A percentile compares a stretch with the other conserved stretches of the same genome.
Conservation (phyloP, 257 asterid genomes). For the Orobanche coerulescens region DNA sequence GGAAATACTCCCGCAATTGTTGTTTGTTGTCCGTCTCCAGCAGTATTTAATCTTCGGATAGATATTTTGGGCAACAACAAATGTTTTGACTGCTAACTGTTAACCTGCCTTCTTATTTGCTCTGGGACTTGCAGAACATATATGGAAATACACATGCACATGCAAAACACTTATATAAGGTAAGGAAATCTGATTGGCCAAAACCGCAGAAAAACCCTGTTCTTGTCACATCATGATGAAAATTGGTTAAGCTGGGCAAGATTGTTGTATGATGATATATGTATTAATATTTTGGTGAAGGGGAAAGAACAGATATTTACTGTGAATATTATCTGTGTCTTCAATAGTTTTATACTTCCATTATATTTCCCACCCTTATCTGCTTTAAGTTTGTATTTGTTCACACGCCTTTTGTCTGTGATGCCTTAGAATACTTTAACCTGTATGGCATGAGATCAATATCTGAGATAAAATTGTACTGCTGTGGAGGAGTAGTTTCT, state of each 20-base stretch:
- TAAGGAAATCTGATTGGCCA: neutral
- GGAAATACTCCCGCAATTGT: too few species aligned
- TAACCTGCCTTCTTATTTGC: neutral
- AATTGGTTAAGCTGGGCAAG: neutral
- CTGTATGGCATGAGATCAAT: neutral
- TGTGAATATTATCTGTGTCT: neutral
- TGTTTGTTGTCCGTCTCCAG: too few species aligned
- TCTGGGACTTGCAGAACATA: neutral
- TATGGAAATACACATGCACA: neutral
- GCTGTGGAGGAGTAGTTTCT: neutral
- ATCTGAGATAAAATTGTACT: neutral
- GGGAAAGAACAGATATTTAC: neutral
- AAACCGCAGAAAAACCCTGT: neutral
- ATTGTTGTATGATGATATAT: conserved; percentile 1
- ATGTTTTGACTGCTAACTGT: neutral
- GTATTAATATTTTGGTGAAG: neutral
- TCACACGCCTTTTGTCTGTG: neutral
- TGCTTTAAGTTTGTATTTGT: neutral
- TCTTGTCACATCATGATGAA: conserved; percentile 11
- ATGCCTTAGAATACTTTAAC: neutral
- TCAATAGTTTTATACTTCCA: neutral
- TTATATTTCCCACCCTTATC: neutral
- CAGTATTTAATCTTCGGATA: too few species aligned
- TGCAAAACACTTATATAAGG: neutral
- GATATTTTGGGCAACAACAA: too few species aligned